A percentile compares a stretch with the other conserved stretches of the same genome.
Evolutionary conservation across 352 stramenopile species (phyloP).

Genomic region (Globisporangium nodosum): DNA sequence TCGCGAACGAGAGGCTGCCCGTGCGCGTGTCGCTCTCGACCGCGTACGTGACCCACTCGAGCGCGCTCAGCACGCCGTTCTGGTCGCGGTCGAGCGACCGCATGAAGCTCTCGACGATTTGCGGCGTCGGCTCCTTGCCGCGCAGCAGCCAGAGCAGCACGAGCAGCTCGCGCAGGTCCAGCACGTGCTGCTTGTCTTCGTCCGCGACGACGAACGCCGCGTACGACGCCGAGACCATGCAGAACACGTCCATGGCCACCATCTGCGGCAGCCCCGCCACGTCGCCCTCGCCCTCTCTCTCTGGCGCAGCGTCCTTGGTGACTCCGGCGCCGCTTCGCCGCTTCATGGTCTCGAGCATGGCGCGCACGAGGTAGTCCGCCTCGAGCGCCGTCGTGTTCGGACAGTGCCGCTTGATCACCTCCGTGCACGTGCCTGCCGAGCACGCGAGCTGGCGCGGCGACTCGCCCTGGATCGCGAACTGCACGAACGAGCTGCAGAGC

Average conservation of each 20-base stretch:
- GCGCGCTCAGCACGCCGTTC: slow-evolving; percentile 41
- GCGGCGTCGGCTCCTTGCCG: slow-evolving; percentile 43
- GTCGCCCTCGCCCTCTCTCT: neutral
- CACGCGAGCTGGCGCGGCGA: slow-evolving; percentile 30
- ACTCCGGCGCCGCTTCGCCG: neutral
- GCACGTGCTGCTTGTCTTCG: slow-evolving; percentile 46
- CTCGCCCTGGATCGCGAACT: slow-evolving; percentile 16
- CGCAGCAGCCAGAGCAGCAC: slow-evolving; percentile 65
- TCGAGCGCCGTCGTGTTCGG: slow-evolving; percentile 24
- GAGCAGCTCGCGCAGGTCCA: slow-evolving; percentile 51
- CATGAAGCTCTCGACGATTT: slow-evolving; percentile 44
- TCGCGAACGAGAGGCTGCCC: slow-evolving; percentile 34
- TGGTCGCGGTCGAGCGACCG: slow-evolving; percentile 50
- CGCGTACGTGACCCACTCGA: slow-evolving; percentile 69
- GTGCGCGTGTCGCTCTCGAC: slow-evolving; percentile 42
- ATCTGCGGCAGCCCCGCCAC: slow-evolving; percentile 7
- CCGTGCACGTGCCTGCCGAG: slow-evolving; percentile 24
- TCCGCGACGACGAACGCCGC: slow-evolving; percentile 60
- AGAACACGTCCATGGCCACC: slow-evolving; percentile 55
- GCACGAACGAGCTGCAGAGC: slow-evolving; percentile 43
- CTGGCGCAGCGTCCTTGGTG: neutral
- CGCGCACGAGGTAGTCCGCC: slow-evolving; percentile 34
- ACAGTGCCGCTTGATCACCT: slow-evolving; percentile 38
- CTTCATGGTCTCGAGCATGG: slow-evolving; percentile 35
- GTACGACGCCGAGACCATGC: slow-evolving; percentile 52